Evolutionary conservation across 1,139 yeast species (phyloP), one percentile per base, ranked within the genome.

Genomic region (Yamadazyma triangularis): DNA sequence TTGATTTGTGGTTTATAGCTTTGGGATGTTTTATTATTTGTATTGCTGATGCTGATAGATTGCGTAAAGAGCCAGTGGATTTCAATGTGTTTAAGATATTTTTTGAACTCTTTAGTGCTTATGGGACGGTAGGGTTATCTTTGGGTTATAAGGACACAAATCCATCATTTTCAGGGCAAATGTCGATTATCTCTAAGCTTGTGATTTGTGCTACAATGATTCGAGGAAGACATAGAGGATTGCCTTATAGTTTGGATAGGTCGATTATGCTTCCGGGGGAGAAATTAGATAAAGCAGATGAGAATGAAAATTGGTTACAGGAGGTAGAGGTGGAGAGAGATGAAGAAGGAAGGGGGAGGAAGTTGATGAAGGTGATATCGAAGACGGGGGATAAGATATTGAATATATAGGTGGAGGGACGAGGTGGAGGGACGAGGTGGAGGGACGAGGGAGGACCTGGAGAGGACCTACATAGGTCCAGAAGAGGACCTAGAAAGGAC

Each of bases 151-250:
- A 94, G 0, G 64, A 60, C 27, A 62, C 73, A 5, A 63, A 73
- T 40, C 67, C 87, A 4, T 85, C 96, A 2, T 73, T 91, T 30
- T 70, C 83, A 11, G 88, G 77, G 0, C 73, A 82, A 50, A 86
- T 91, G 48, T 70, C 75, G 16, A 71, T 73, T 0, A 49, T 91
- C 8, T 83, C 95, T 2, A 93, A 93, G 49, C 65, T 91, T 30
- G 86, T 89, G 3, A 78, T 91, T 27, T 79, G 87, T 40, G 91
- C 89, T 4, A 77, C 87, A 80, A 78, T 91, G 81, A 73, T 91
- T 31, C 77, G 99, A 62, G 97, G 98, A 8, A 73, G 96, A 36
- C 97, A 89, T 51, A 85, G 99, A 71, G 98, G 98, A 24, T 67
- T 91, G 38, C 99, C 99, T 1, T 88, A 91, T 51, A 68, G 91